Evolutionary conservation across 2,329 filamentous ascomycete genomes (phyloP).

Genomic region (Zymoseptoria tritici): DNA sequence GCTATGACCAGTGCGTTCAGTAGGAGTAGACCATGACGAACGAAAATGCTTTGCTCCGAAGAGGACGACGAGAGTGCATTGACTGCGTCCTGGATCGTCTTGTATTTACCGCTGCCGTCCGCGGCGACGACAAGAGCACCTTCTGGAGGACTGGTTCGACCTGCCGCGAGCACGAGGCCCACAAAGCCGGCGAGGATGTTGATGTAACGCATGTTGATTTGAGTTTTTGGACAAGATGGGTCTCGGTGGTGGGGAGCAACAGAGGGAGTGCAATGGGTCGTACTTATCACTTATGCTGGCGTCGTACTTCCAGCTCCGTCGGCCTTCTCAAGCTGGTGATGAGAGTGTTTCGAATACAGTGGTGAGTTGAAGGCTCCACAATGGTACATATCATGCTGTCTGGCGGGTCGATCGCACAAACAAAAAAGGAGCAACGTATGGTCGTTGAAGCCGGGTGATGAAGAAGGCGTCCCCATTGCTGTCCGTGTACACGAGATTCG

Average conservation of each 20-base stretch:
- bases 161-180: constrained; percentile 20
- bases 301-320: not conserved
- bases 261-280: not conserved
- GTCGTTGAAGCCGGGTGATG: no score
- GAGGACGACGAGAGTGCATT: constrained; percentile 49
- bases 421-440: no score
- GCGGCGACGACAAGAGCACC: constrained; percentile 46
- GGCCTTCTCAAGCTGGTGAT: not conserved
- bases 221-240: not conserved
- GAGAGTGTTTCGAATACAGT: not conserved
- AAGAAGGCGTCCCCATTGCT: no score
- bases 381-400: not conserved
- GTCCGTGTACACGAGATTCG: no score
- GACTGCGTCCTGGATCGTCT: constrained; percentile 50
- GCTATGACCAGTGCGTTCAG: not conserved
- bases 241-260: not conserved
- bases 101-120: constrained; percentile 34
- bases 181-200: constrained; percentile 10
- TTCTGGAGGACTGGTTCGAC: constrained; percentile 40
- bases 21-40: not conserved
- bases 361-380: not conserved
- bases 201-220: constrained; percentile 8
- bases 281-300: not conserved
- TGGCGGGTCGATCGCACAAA: constrained; percentile 1
- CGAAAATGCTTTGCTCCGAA: constrained; percentile 47